These are phyloP conservation scores for Rhododendron kiyosumense DNA, from an alignment of 148 eudicot genomes.

Conservation along the genomic window DNA sequence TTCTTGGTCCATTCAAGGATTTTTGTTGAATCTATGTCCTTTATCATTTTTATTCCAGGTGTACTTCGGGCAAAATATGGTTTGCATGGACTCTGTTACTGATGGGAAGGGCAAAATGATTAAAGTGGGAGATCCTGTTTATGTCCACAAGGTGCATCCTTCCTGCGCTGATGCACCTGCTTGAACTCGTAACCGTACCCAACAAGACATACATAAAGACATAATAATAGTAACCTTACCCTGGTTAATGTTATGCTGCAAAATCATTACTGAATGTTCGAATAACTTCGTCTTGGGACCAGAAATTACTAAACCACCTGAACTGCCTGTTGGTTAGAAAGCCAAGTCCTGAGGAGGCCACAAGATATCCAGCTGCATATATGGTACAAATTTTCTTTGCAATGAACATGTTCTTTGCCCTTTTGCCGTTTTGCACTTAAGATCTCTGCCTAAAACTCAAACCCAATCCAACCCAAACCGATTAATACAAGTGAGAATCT, in stretches of 20 bases:
- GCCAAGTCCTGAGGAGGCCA: no score
- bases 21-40: neutral
- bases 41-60: constrained; percentile 29
- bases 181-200: constrained; percentile 18
- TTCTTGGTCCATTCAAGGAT: neutral
- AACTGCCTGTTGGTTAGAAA: neutral
- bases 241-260: neutral
- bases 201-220: neutral
- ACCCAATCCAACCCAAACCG: neutral
- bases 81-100: constrained; percentile 50
- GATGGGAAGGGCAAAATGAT: constrained; percentile 42
- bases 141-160: constrained; percentile 41
- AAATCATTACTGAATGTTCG: neutral
- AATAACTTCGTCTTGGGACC: neutral
- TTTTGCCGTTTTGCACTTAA: neutral
- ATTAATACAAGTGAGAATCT: neutral
- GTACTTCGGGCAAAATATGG: constrained; percentile 77
- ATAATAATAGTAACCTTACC: neutral
- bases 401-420: neutral
- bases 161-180: constrained; percentile 68
- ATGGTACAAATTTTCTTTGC: neutral
- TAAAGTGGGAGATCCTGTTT: constrained; percentile 69
- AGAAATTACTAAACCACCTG: no score
- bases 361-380: neutral
- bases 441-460: neutral